These are phyloP conservation scores for Skeletonema costatum DNA, from an alignment of 108 stramenopile genomes.

Conservation along the genomic window DNA sequence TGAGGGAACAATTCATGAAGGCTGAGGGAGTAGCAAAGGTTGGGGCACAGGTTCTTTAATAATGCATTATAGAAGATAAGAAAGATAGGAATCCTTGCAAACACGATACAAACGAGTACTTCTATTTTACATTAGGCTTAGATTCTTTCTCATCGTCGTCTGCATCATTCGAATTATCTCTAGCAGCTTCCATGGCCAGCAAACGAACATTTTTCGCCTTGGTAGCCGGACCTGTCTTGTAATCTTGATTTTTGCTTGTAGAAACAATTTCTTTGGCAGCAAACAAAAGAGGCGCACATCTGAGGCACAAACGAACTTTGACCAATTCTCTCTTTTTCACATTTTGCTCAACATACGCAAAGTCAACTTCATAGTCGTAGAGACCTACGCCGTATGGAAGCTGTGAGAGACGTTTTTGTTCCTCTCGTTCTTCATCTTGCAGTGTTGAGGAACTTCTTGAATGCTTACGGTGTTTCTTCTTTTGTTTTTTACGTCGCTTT, in stretches of 20 bases:
- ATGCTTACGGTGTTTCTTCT: neutral
- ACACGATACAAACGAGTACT: too few species aligned
- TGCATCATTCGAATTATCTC: too few species aligned
- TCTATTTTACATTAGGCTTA: too few species aligned
- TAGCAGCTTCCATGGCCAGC: neutral
- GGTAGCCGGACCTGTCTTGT: neutral
- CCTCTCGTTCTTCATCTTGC: conserved; percentile 22
- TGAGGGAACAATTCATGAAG: conserved; percentile 87
- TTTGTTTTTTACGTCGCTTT: neutral
- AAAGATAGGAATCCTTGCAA: too few species aligned
- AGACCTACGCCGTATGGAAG: conserved; percentile 46
- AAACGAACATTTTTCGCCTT: neutral
- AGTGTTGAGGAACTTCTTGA: neutral
- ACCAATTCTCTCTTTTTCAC: conserved; percentile 63
- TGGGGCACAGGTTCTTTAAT: conserved; percentile 77
- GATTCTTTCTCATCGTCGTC: too few species aligned
- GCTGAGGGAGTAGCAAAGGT: conserved; percentile 88
- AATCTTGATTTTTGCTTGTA: neutral
- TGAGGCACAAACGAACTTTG: conserved; percentile 64
- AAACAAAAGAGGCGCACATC: conserved; percentile 65
- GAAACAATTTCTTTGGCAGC: neutral
- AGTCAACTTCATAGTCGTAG: conserved; percentile 69
- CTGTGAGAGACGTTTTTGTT: conserved; percentile 26
- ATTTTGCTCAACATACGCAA: conserved; percentile 63
- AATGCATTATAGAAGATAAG: neutral